Evolutionary conservation across 352 stramenopile species (phyloP).

Genomic region (Blastocystis sp.): DNA sequence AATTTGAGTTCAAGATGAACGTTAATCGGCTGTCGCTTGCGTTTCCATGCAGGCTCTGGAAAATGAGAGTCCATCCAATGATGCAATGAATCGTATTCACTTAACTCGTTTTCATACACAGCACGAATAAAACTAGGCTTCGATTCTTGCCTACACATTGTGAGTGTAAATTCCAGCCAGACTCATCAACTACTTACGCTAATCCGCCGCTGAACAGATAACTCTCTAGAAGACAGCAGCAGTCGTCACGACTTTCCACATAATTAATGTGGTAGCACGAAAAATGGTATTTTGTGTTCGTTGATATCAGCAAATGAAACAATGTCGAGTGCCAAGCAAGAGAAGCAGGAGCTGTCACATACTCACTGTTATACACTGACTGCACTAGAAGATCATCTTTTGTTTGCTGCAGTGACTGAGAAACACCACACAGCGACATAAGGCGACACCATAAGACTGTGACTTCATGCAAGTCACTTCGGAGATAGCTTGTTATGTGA

Average conservation of each 20-base stretch:
- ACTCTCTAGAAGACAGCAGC: slow-evolving; percentile 38
- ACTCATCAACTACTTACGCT: not conserved
- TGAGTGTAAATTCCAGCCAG: not conserved
- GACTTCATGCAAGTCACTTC: not conserved
- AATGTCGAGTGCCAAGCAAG: not conserved
- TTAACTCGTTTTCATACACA: not conserved
- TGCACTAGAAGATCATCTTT: not conserved
- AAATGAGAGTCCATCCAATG: slow-evolving; percentile 32
- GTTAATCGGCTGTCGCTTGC: slow-evolving; percentile 32
- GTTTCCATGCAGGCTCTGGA: slow-evolving; percentile 25
- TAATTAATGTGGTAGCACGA: slow-evolving; percentile 24
- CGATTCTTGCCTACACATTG: not conserved
- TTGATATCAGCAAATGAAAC: not conserved
- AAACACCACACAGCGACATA: not conserved
- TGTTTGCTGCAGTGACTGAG: not conserved
- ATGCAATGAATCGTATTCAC: slow-evolving; percentile 11
- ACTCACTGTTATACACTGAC: not conserved
- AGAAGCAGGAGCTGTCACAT: not conserved
- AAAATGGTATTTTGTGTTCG: slow-evolving; percentile 29
- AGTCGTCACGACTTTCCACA: slow-evolving; percentile 14
- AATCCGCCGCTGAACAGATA: slow-evolving; percentile 28
- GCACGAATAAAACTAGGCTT: not conserved
- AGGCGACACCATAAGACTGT: not conserved
- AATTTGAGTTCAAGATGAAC: not conserved
- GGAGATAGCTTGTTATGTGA: not conserved